Evolutionary conservation across 129 eudicot genomes (phyloP).

Genomic region (Flaveria ramosissima): DNA sequence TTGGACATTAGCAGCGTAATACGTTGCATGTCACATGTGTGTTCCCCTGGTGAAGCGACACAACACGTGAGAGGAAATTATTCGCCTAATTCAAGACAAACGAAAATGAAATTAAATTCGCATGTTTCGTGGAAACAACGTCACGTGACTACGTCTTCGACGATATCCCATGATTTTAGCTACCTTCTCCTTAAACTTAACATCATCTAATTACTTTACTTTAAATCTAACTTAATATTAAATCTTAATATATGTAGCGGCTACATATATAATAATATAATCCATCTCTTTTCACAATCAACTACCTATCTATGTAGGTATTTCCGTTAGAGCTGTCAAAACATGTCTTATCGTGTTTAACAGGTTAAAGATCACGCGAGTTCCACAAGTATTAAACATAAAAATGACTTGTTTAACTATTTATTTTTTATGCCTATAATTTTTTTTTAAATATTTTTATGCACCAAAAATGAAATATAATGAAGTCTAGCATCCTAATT

Average conservation of each 20-base stretch:
- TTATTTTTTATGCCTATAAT: no score
- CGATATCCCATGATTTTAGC: slow-evolving; percentile 41
- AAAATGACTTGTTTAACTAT: no score
- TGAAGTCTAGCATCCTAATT: no score
- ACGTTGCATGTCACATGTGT: slow-evolving; percentile 33
- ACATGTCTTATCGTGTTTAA: no score
- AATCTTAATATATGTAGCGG: neutral
- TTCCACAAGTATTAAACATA: no score
- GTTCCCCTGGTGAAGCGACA: slow-evolving; percentile 33
- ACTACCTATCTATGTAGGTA: no score
- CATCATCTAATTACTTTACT: neutral
- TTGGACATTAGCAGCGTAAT: slow-evolving; percentile 13
- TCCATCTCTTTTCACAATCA: no score
- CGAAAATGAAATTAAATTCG: slow-evolving; percentile 33
- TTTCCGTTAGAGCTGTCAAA: no score
- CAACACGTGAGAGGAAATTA: slow-evolving; percentile 41
- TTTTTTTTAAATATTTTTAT: no score
- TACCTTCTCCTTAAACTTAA: neutral
- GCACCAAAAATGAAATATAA: no score
- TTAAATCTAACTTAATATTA: neutral
- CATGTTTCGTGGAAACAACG: slow-evolving; percentile 43
- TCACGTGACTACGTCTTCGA: slow-evolving; percentile 38
- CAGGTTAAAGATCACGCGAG: no score
- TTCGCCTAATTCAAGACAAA: slow-evolving; percentile 40
- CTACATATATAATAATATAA: neutral